Conservation (phyloP, 2,329 filamentous ascomycete genomes). For the Colletotrichum paranaense region DNA sequence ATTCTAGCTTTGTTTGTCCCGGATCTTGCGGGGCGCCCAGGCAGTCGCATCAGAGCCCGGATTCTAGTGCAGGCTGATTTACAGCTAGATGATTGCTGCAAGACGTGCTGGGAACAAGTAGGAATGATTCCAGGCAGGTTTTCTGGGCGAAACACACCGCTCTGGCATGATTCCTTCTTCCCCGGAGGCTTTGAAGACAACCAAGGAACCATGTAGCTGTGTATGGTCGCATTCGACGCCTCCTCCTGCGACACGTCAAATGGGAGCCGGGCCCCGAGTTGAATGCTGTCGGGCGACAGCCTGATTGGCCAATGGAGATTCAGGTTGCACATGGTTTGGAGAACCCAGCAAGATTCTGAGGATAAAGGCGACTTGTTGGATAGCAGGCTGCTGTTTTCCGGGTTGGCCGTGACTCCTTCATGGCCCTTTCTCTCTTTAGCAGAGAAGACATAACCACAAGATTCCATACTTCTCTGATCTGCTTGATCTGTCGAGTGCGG, state of each 20-base stretch:
- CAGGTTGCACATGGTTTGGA: not conserved
- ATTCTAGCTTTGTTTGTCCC: not conserved
- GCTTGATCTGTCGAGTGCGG: not conserved
- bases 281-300: not conserved
- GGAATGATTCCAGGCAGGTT: not conserved
- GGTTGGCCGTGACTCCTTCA: too few relatives aligned
- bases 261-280: conserved; percentile 1
- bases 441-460: not conserved
- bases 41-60: not conserved
- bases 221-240: conserved; percentile 17
- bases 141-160: not conserved
- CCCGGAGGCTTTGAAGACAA: not conserved
- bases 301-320: conserved; percentile 20
- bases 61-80: not conserved
- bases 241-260: conserved; percentile 13
- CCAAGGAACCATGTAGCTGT: not conserved
- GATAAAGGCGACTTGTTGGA: not conserved
- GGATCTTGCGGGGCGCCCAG: conserved; percentile 8
- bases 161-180: not conserved
- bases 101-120: not conserved
- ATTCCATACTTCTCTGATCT: not conserved
- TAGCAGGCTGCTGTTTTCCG: not conserved
- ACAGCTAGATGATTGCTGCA: not conserved
- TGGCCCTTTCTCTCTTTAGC: not conserved
- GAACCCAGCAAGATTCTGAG: not conserved